Base-by-base conservation (phyloP, 2,329 filamentous ascomycete genomes). In the Endoconidiophora polonica region DNA sequence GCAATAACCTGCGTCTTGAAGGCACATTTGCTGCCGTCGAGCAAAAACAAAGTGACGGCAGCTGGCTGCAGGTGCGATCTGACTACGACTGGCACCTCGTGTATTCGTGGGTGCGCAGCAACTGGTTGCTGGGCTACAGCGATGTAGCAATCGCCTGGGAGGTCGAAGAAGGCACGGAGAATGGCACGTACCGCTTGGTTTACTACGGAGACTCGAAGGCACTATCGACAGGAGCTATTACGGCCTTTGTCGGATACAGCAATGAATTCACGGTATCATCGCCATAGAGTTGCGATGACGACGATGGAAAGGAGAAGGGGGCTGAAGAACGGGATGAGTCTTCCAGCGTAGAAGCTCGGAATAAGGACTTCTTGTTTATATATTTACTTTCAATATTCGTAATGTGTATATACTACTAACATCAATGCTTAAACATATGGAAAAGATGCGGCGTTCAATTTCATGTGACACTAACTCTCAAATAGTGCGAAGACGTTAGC, bases 141-240 rank as follows among this genome's bases (percentile, higher is more conserved):
- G 74, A 85, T 59, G 87, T 86, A 1, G 76, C 68, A 1, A 69
- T 94, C 44, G 71, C 71, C 44, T 95, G 88, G 88, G 80, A 87
- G 63, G 64, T 63, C 36, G 57, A 55, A 9, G 60, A 63, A 14
- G 59, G 72, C 55, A 72, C 71, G 18, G 67, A 70, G 53, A 64
- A 63, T 1, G 88, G 88, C 0, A 76, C 73, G 44, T 96, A 94
- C 64, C 70, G 87, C 22, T 64, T 94, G 43, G 76, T 71, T 65
- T 96, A 95, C 60, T 90, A 80, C 64, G 90, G 90, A 0, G 87
- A 95, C 65, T 70, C 77, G 2, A 95, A 88, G 73, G 69, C 69
- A 14, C 36, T 51, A 4, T 57, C 79, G 9, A 59, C 74, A 24
- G 75, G 70, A 1, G 79, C 58, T 1, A 77, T 91, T 38, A 74